A percentile compares a stretch with the other conserved stretches of the same genome.
These are phyloP conservation scores for Diaporthe citriasiana DNA, from an alignment of 2,329 filamentous ascomycete genomes.

Conservation along the genomic window DNA sequence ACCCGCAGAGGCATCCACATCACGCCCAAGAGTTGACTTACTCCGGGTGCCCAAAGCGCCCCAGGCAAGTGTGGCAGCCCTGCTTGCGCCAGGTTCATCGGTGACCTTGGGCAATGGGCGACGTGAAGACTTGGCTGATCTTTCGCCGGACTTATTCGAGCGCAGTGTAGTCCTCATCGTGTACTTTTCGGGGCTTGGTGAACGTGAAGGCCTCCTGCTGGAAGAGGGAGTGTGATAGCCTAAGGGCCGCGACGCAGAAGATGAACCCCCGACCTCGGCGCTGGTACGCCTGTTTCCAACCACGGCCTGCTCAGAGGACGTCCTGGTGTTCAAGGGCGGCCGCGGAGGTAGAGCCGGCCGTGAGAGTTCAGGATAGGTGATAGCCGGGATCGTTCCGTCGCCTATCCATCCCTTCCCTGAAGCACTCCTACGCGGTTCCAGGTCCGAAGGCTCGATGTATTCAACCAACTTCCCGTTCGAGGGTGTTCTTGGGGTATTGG, in stretches of 20 bases:
- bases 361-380: conserved; percentile 86
- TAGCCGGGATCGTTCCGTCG: conserved; percentile 83
- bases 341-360: conserved; percentile 73
- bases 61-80: conserved; percentile 76
- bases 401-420: conserved; percentile 76
- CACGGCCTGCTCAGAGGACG: conserved; percentile 64
- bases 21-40: conserved; percentile 44
- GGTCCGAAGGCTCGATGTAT: conserved; percentile 42
- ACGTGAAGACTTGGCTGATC: conserved; percentile 55
- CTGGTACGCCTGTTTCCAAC: conserved; percentile 51
- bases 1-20: conserved; percentile 42
- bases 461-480: conserved; percentile 42
- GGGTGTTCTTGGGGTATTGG: conserved; percentile 43
- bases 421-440: conserved; percentile 38
- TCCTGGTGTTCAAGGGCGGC: conserved; percentile 67
- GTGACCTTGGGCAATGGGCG: conserved; percentile 58
- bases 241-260: conserved; percentile 42
- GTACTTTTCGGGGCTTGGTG: conserved; percentile 72
- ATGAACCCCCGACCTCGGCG: conserved; percentile 26
- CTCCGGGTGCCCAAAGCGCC: conserved; percentile 60
- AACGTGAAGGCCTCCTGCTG: conserved; percentile 55
- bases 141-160: conserved; percentile 61
- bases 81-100: conserved; percentile 70
- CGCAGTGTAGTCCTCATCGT: conserved; percentile 74
- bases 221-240: conserved; percentile 31